Evolutionary conservation across 345 rosid species (phyloP), one percentile per base, ranked within the genome.

Genomic region (Streptanthus diversifolius): DNA sequence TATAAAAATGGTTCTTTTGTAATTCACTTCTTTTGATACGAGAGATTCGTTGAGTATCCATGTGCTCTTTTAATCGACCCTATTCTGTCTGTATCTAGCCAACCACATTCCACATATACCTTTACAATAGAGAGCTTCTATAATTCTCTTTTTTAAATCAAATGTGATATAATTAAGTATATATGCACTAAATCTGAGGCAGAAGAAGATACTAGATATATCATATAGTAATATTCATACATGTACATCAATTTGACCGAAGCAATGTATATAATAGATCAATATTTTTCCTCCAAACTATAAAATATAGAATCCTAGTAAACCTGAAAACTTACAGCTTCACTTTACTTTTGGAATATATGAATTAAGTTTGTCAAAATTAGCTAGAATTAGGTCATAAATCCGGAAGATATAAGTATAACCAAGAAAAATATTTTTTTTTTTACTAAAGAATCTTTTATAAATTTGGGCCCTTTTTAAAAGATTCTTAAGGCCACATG

Each of bases 81-180:
- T 66, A 7, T 66, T 74, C 67, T 67, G 73, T 75, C 73, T 59
- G 73, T 75, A 75, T 75, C 79, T 67, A 75, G 69, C 79, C 79
- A 75, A 75, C 79, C 68, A 59, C 29, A 41, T 68, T 68, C 74
- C 79, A 60, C 47, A 51, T 68, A 54, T 75, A 68, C 63, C 2
- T 32, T 74, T 49, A 30, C 78, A 58, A 58, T n/a, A 60, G 35
- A 66, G 53, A 57, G 19, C 41, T 73, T 65, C 41, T 45, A 56
- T 56, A 24, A 25, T 45, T 65, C 45, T 37, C 35, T 25, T 15
- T 63, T 32, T 11, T 11, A 22, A 60, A 56, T 17, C 10, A 43
- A n/a, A 47, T 49, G 60, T 60, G 24, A 71, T 60, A 47, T 35
- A 36, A 2, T 11, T 30, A 30, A 8, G 18, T 63, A 22, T 4